Conservation (phyloP, 768 basidiomycete genomes). For the Tephrocybe sp. region DNA sequence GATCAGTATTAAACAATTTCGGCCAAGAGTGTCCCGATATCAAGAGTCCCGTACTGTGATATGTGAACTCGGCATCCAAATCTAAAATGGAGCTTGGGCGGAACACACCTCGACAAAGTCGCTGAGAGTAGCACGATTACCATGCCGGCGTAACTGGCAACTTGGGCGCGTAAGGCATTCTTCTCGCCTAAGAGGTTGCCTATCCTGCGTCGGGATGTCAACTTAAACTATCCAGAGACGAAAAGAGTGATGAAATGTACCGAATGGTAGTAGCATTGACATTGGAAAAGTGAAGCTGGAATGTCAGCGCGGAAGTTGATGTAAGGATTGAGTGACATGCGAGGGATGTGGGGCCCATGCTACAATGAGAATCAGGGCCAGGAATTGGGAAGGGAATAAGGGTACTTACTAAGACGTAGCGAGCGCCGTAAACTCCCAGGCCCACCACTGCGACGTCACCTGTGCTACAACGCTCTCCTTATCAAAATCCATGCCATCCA, state of each 20-base stretch:
- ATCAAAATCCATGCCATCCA: background rate
- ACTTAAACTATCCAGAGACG: background rate
- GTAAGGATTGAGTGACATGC: constrained; percentile 87
- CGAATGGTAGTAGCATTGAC: constrained; percentile 82
- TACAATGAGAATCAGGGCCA: constrained; percentile 20
- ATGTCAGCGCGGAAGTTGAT: constrained; percentile 69
- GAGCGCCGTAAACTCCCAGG: constrained; percentile 81
- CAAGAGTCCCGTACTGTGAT: constrained; percentile 18
- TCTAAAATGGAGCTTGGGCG: background rate
- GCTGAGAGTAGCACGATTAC: constrained; percentile 33
- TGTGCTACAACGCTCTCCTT: constrained; percentile 59
- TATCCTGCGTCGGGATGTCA: too few relatives aligned
- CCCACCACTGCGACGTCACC: constrained; percentile 93
- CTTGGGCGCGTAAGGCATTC: constrained; percentile 10
- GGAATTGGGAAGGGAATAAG: constrained; percentile 12
- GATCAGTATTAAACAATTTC: constrained; percentile 69
- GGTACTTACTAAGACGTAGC: constrained; percentile 42
- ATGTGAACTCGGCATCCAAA: background rate
- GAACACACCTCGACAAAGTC: background rate
- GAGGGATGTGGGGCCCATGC: constrained; percentile 74
- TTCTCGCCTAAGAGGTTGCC: constrained; percentile 9
- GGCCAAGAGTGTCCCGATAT: constrained; percentile 66
- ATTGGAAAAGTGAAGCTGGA: constrained; percentile 79
- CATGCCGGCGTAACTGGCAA: constrained; percentile 51
- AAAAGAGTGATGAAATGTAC: constrained; percentile 33